phyloP scores from a whole-genome alignment of 2,329 filamentous ascomycete genomes.

The Akanthomyces muscarius region DNA sequence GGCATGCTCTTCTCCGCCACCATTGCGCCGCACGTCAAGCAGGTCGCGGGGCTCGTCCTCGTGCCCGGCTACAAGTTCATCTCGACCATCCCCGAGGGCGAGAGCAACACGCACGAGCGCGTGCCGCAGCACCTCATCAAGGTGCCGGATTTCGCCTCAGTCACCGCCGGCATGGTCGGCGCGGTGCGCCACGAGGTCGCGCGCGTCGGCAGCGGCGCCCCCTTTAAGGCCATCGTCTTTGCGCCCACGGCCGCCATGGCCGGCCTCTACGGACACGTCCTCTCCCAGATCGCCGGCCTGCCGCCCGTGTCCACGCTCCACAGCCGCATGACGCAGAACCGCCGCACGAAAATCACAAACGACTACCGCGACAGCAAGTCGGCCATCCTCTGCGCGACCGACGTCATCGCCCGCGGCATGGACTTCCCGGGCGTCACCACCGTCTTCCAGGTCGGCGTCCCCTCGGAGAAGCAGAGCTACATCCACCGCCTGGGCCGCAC shows the following conservation, averaged over 20 bases:
- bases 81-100: constrained; percentile 71
- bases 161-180: constrained; percentile 56
- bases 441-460: constrained; percentile 60
- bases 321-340: constrained; percentile 47
- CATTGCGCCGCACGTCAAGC: constrained; percentile 73
- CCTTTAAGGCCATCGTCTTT: constrained; percentile 84
- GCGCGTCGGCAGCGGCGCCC: constrained; percentile 33
- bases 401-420: constrained; percentile 69
- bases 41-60: constrained; percentile 66
- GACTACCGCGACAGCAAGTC: constrained; percentile 50
- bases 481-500: constrained; percentile 66
- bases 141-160: constrained; percentile 66
- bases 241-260: constrained; percentile 58
- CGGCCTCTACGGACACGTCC: constrained; percentile 46
- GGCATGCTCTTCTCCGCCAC: constrained; percentile 86
- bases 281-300: constrained; percentile 37
- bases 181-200: constrained; percentile 47
- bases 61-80: constrained; percentile 73
- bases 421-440: constrained; percentile 67
- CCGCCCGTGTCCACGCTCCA: constrained; percentile 45
- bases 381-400: constrained; percentile 62
- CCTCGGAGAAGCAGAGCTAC: constrained; percentile 58
- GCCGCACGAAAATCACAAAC: constrained; percentile 57
- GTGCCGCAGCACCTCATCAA: constrained; percentile 70
- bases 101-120: constrained; percentile 69